Base-by-base conservation (phyloP, 163 green algal species). In the Chlorella variabilis region DNA sequence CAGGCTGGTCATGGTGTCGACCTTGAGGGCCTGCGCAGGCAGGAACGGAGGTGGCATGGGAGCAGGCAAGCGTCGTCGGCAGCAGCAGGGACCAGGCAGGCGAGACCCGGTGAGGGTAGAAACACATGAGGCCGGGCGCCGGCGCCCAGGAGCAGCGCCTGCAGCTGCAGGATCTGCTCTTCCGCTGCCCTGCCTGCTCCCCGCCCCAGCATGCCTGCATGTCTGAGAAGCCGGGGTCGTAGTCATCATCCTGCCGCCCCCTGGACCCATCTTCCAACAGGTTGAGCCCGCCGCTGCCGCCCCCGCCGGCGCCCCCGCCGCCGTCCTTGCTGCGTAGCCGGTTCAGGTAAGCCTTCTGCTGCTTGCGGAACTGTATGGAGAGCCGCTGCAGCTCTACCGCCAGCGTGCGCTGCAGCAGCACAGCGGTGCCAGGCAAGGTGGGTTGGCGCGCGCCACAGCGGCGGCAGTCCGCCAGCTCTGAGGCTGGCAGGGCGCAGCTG, bases 261-360 rank as follows among this genome's bases (percentile, higher is more conserved):
- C 75, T 20, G 39, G 54, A 9, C 75, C 54, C 86, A 4, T 92
- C 89, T 41, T 94, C 91, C n/a, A 94, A 79, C 21, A 95, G n/a
- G 20, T 85, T 84, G 1, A 94, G 81, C n/a, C n/a, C n/a, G 79
- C 90, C 56, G 34, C 67, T 20, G 82, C 84, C 34, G 78, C 86
- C 86, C 33, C 90, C 77, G 27, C 66, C 74, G 18, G 58, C 81
- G 59, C 81, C 85, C 36, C 87, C 86, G 38, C 90, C 77, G 41
- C 91, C 95, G 83, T 96, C 94, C 63, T 96, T 90, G 61, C 91
- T 78, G 78, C 95, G 90, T 71, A 99, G 86, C 79, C 91, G 92
- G 69, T 94, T 92, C 36, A 99, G 85, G 84, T 98, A 99, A 6
- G 84, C 85, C 51, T 97, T 98, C 87, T 98, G 93, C 88, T 96